Evolutionary conservation across 148 eudicot genomes (phyloP).

Genomic region (Nepenthes mirabilis): DNA sequence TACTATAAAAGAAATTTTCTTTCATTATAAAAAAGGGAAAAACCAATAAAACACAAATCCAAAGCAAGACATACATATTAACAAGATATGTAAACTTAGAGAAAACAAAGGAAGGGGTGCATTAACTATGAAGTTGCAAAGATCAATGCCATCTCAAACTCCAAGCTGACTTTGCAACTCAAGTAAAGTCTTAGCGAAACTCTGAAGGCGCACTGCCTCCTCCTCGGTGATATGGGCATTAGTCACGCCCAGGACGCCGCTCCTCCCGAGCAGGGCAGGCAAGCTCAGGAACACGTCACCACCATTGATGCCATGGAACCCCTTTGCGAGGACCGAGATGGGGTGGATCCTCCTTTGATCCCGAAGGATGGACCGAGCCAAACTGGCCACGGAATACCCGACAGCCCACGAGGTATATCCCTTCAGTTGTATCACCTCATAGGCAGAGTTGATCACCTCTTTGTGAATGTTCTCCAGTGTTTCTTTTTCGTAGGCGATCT

Average conservation of each 20-base stretch:
- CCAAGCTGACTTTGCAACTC: constrained; percentile 67
- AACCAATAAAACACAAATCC: too few relatives aligned
- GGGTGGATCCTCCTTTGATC: constrained; percentile 87
- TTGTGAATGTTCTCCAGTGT: constrained; percentile 62
- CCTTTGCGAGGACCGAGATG: constrained; percentile 62
- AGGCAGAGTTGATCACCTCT: constrained; percentile 70
- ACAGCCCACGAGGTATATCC: constrained; percentile 99
- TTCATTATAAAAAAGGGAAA: too few relatives aligned
- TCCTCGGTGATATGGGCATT: constrained; percentile 68
- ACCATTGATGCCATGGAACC: constrained; percentile 60
- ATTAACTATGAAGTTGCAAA: too few relatives aligned
- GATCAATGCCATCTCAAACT: constrained; percentile 16
- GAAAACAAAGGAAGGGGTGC: too few relatives aligned
- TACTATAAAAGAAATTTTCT: too few relatives aligned
- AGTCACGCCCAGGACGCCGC: constrained; percentile 66
- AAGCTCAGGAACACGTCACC: constrained; percentile 75
- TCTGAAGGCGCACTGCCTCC: constrained; percentile 41
- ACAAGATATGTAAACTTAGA: too few relatives aligned
- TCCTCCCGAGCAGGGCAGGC: constrained; percentile 82
- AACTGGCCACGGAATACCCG: constrained; percentile 79
- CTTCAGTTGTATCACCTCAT: constrained; percentile 85
- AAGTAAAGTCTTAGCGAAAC: constrained; percentile 57
- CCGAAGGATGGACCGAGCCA: constrained; percentile 59
- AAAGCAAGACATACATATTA: background rate
- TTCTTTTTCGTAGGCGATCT: constrained; percentile 57